Percentiles rank a stretch among this genome's conserved stretches.
Evolutionary conservation across 805 yeast genomes (phyloP).

Genomic region (Ogataea parapolymorpha): DNA sequence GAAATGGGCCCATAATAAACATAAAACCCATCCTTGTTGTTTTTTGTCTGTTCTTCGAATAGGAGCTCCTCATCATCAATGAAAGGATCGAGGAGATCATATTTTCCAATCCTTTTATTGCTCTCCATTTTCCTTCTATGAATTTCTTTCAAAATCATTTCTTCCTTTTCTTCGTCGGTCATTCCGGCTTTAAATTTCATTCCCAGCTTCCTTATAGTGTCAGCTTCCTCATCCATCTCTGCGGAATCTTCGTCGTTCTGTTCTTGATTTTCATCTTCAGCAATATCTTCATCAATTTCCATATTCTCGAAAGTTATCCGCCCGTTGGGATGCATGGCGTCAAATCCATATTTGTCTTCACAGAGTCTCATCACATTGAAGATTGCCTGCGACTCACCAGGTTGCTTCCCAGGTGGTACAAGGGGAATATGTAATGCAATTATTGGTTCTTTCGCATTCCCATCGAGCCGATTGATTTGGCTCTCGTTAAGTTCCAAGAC

Average conservation of each 20-base stretch:
- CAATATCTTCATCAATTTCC: constrained; percentile 49
- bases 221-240: constrained; percentile 37
- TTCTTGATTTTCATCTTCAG: constrained; percentile 24
- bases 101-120: constrained; percentile 81
- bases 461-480: neutral
- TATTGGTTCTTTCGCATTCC: constrained; percentile 36
- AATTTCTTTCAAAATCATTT: constrained; percentile 29
- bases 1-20: constrained; percentile 91
- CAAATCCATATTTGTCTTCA: constrained; percentile 84
- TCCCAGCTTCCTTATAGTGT: constrained; percentile 28
- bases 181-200: constrained; percentile 32
- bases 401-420: constrained; percentile 40
- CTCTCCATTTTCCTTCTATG: constrained; percentile 41
- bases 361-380: constrained; percentile 71
- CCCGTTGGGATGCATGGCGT: constrained; percentile 63
- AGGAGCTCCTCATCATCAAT: constrained; percentile 91
- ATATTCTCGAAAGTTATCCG: constrained; percentile 54
- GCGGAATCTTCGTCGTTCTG: constrained; percentile 13
- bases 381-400: constrained; percentile 59
- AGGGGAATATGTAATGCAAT: constrained; percentile 56
- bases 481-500: constrained; percentile 16
- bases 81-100: constrained; percentile 91
- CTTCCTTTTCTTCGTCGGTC: constrained; percentile 34
- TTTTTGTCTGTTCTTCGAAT: constrained; percentile 91
- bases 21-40: constrained; percentile 92